Base-by-base conservation (phyloP, 1,284 basidiomycete genomes). In the Thelephora terrestris region DNA sequence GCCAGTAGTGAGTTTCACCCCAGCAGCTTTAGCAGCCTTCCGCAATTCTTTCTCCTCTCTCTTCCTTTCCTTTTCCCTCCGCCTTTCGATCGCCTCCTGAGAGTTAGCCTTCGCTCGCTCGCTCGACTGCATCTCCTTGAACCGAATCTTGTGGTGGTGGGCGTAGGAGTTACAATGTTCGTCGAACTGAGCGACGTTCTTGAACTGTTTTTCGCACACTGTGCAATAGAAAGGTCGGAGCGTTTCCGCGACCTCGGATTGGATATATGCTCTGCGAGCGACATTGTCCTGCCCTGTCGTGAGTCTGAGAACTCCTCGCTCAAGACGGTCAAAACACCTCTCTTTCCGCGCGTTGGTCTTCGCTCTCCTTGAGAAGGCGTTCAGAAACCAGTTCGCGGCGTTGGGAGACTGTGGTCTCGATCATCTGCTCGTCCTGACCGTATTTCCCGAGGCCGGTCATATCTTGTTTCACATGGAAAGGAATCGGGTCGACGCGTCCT, bases 91-190 rank as follows among this genome's bases (percentile, higher is more conserved):
- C 50, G 85, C 85, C 48, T 76, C 37, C 37, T 39, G 69, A 18
- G 74, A 62, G 47, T 61, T 61, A 40, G 58, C 71, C 51, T 73
- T 75, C 23, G 76, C 65, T 7, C 79, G 79, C 50, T 67, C 64
- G 23, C 73, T 23, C 17, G 37, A 18, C 64, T 86, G 82, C 83
- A 88, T 84, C 57, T 87, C 85, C 54, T 70, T 79, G 60, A 78
- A 75, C 36, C 85, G 79, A 14, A 81, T 81, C 63, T 83, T 87
- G 66, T 88, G 86, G 56, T 86, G 83, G 58, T 89, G 85, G 1
- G 85, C 83, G 56, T 88, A 89, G 2, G 85, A 87, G 56, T 87
- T 88, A 45, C 82, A 86, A 60, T 90, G 86, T 57, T 90, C 86
- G 55, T 90, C 86, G 56, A 85, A 90, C 57, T 88, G 86, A 1